Conservation (phyloP, 768 basidiomycete species). For the Tricholoma bakamatsutake region DNA sequence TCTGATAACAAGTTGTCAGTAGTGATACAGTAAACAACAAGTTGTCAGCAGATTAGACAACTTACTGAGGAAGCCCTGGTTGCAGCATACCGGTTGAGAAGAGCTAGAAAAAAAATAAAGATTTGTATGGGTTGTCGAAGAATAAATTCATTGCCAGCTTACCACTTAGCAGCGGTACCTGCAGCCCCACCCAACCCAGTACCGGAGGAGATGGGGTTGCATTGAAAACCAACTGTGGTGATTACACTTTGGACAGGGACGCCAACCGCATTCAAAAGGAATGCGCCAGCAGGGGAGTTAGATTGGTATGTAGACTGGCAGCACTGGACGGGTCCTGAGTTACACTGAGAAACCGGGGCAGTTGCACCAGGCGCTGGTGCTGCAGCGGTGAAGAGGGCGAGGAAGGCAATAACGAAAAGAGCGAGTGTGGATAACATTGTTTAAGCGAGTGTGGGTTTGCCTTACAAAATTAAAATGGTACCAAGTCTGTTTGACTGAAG, state of each 20-base stretch:
- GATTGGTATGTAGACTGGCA: neutral
- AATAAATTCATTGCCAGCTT: neutral
- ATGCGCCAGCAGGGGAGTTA: neutral
- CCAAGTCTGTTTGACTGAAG: neutral
- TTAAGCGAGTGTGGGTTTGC: neutral
- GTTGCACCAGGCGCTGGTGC: neutral
- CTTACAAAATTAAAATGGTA: neutral
- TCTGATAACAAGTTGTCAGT: neutral
- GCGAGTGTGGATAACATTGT: constrained; percentile 2
- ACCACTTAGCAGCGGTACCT: neutral
- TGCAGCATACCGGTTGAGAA: neutral
- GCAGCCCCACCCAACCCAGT: neutral
- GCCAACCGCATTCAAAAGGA: neutral
- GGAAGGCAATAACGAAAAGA: neutral
- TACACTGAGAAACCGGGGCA: neutral
- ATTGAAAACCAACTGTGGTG: neutral
- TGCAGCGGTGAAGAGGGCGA: neutral
- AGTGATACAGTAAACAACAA: neutral
- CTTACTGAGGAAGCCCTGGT: neutral
- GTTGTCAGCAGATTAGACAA: neutral
- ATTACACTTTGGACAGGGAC: neutral
- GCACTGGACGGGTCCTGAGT: neutral
- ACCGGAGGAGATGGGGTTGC: neutral
- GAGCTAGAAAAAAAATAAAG: neutral
- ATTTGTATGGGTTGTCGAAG: neutral